Base-by-base conservation (phyloP, 177 flowering plant species). In the Tripterygium wilfordii region DNA sequence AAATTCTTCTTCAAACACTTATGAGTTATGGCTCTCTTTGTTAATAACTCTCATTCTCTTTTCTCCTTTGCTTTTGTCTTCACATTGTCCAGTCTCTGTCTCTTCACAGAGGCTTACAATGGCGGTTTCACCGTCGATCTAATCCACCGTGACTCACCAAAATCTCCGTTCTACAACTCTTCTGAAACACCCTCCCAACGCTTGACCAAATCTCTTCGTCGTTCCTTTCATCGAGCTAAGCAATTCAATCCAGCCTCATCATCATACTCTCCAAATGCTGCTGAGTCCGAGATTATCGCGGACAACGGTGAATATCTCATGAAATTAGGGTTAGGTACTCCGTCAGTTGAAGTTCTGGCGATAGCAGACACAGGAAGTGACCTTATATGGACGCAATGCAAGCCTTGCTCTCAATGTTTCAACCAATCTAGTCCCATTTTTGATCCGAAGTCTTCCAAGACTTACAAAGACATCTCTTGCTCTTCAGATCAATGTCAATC, bases 101-200 rank as follows among this genome's bases (percentile, higher is more conserved):
- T n/a, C n/a, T n/a, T n/a, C n/a, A n/a, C n/a, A n/a, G n/a, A n/a
- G n/a, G n/a, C n/a, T n/a, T n/a, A n/a, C n/a, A n/a, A n/a, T 2
- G 36, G 46, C 19, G 71, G 79, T 1, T 66, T 75, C 44, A 54
- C 52, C 21, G 28, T 60, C 1, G 66, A 66, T 8, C 60, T 75
- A 15, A 63, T 71, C 58, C 77, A 71, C 60, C 58, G 77, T 5
- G 76, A 71, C 33, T 71, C 76, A 1, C 70, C 69, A 0, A 48
- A 35, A 5, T 75, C 77, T 16, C 77, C 77, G 0, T 56, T 49
- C 8, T 58, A 65, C 37, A 55, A 71, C 38, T 51, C 67, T 8
- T 16, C 53, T 0, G 49, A 52, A 3, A 45, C 72, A n/a, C 43
- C 38, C 1, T 39, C 29, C 0, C 65, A 71, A 3, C 61, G 60